Evolutionary conservation across 805 yeast genomes (phyloP), one percentile per base, ranked within the genome.

Genomic region (Metschnikowia colocasiae): DNA sequence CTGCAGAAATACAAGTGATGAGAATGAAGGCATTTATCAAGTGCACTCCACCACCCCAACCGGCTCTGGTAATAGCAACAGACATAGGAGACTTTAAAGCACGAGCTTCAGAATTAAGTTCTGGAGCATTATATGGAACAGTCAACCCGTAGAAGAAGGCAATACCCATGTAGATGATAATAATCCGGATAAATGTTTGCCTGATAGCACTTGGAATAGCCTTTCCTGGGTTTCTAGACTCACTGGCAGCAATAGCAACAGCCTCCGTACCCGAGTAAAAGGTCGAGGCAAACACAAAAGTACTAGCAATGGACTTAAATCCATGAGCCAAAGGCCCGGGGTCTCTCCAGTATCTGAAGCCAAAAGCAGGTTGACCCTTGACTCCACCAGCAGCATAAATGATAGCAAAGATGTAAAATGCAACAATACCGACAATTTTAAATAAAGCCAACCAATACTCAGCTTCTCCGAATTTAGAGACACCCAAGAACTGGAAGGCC

Each of bases 1-100:
- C 79, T 5, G 91, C 86, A 27, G 86, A 80, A 36, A 85, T 62
- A 56, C 87, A 79, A 2, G 85, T 82, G 12, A 82, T 59, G 48
- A 83, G 65, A 51, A 85, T 76, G 56, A 85, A 76, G 0, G 88
- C 81, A 52, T 82, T 81, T 53, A 81, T 69, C 51, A 82, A 70
- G 56, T 83, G 78, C 7, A 76, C 70, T 22, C 74, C 75, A 13
- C 66, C 67, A 3, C 45, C 50, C 75, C 75, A 71, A 18, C 75
- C 75, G 12, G 75, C 75, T 43, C 70, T 56, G 10, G 49, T 54
- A 30, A 71, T 58, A 6, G 75, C 75, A 46, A 66, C 62, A 22
- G 67, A 57, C 73, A 70, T 70, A 19, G 73, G 74, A 6, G 70
- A 66, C 30, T 73, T 75, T 56, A 80, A 65, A 8, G 80, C 67